Evolutionary conservation across 2,329 filamentous ascomycete species (phyloP).

Genomic region (Claviceps pusilla): DNA sequence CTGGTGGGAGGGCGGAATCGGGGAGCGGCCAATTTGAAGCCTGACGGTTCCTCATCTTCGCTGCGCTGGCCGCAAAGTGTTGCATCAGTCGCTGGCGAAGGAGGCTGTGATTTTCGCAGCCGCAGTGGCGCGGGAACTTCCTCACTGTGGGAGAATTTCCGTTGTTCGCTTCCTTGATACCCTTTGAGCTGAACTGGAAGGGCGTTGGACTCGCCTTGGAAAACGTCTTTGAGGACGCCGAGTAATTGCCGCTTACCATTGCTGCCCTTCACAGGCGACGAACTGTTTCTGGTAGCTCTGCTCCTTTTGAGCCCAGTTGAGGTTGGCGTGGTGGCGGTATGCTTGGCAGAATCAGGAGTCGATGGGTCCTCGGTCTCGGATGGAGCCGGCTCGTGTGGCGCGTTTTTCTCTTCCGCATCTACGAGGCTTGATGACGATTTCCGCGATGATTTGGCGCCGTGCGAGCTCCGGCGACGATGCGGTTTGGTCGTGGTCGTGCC

Average conservation of each 20-base stretch:
- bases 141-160: slow-evolving; percentile 13
- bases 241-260: slow-evolving; percentile 35
- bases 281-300: slow-evolving; percentile 35
- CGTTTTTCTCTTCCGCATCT: slow-evolving; percentile 5
- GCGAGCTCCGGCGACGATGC: slow-evolving; percentile 2
- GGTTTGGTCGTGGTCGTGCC: not conserved
- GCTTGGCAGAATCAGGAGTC: slow-evolving; percentile 8
- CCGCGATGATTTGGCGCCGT: not conserved
- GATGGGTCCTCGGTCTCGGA: slow-evolving; percentile 8
- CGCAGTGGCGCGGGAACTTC: slow-evolving; percentile 9
- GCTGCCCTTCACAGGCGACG: slow-evolving; percentile 32
- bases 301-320: slow-evolving; percentile 37
- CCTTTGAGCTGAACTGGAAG: slow-evolving; percentile 29
- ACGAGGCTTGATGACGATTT: not conserved
- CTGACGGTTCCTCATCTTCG: not conserved
- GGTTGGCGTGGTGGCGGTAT: slow-evolving; percentile 18
- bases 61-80: not conserved
- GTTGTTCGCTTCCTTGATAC: slow-evolving; percentile 34
- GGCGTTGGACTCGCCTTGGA: slow-evolving; percentile 43
- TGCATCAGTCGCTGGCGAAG: not conserved
- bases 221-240: slow-evolving; percentile 45
- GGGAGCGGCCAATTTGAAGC: slow-evolving; percentile 17
- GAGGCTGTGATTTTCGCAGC: not conserved
- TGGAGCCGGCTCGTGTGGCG: not conserved
- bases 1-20: slow-evolving; percentile 35